Evolutionary conservation across 495 filamentous ascomycete genomes (phyloP).

Genomic region (Trichoderma gamsii): DNA sequence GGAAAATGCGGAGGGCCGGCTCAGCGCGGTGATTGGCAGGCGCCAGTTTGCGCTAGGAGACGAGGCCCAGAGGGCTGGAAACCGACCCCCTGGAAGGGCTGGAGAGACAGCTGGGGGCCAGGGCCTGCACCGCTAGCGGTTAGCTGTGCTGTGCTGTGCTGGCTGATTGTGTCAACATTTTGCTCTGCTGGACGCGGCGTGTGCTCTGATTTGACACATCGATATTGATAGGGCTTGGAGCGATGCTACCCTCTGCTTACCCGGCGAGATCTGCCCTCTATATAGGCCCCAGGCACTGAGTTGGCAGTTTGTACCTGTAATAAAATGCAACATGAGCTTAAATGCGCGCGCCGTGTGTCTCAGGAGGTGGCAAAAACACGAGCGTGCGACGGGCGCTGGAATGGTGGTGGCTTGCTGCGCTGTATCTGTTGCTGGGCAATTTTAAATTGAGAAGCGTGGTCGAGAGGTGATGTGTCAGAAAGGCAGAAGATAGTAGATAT

Average conservation of each 20-base stretch:
- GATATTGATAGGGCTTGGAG: conserved; percentile 4
- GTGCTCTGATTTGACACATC: not conserved
- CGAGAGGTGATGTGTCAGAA: not conserved
- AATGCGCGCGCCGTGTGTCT: not conserved
- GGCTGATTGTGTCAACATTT: not conserved
- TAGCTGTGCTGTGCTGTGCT: not conserved
- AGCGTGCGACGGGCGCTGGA: not conserved
- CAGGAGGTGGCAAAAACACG: not conserved
- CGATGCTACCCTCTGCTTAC: conserved; percentile 7
- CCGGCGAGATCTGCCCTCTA: not conserved
- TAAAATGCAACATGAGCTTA: not conserved
- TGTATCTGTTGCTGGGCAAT: not conserved
- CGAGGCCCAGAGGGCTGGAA: conserved; percentile 9
- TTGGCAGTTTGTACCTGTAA: not conserved
- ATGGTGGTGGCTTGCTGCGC: not conserved
- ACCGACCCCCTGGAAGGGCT: not conserved
- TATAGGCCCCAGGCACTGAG: not conserved
- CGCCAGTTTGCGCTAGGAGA: conserved; percentile 7
- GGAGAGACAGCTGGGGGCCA: not conserved
- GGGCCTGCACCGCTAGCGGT: not conserved
- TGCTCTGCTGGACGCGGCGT: not conserved
- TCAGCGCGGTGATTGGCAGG: not conserved
- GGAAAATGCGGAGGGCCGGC: conserved; percentile 8
- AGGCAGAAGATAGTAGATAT: not conserved
- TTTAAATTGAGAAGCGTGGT: not conserved